phyloP scores from a whole-genome alignment of 148 eudicot species.

The Fagopyrum tataricum region DNA sequence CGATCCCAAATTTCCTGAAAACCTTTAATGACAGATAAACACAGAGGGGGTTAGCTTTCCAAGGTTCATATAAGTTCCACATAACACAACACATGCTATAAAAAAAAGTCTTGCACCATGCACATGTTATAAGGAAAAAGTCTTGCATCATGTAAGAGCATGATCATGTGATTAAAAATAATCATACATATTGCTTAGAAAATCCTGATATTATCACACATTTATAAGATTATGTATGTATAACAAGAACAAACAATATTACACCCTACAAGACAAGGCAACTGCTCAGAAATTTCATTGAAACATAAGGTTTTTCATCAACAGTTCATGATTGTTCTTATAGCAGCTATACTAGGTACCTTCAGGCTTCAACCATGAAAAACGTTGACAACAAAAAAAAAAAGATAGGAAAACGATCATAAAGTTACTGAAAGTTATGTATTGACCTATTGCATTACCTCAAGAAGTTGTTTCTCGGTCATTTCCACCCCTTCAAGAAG shows the following conservation, averaged over 20 bases:
- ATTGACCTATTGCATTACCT: constrained; percentile 36
- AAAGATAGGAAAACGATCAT: not conserved
- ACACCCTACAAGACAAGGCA: not conserved
- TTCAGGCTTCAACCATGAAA: not conserved
- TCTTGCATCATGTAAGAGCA: not conserved
- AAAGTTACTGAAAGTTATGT: not conserved
- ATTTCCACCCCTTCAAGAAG: constrained; percentile 94
- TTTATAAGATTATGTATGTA: not conserved
- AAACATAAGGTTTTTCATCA: not conserved
- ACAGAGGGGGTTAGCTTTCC: constrained; percentile 10
- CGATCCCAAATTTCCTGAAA: constrained; percentile 68
- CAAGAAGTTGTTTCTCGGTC: constrained; percentile 88
- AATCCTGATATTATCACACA: not conserved
- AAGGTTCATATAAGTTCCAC: not conserved
- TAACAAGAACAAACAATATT: not conserved
- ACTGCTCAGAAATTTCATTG: not conserved
- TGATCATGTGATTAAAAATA: not conserved
- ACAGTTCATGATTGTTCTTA: not conserved
- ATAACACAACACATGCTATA: not conserved
- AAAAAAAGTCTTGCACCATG: not conserved
- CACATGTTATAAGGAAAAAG: not conserved
- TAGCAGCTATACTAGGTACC: not conserved
- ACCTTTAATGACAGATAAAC: constrained; percentile 38
- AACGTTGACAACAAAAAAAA: not conserved
- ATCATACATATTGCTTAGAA: not conserved